Evolutionary conservation across 2,329 filamentous ascomycete genomes (phyloP).

Genomic region (Karstenula rhodostoma): DNA sequence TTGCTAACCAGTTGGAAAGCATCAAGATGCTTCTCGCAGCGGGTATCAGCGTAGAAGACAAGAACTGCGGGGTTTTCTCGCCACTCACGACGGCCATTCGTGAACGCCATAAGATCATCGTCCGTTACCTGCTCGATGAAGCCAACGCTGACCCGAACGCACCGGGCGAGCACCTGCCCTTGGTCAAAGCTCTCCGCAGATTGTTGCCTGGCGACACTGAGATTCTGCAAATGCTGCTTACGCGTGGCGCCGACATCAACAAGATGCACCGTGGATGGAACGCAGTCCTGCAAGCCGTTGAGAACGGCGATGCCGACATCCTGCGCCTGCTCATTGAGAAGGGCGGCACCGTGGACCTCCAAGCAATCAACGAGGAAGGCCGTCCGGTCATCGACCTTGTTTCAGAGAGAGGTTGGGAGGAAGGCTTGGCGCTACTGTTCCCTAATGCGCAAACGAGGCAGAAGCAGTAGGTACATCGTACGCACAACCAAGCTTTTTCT

Average conservation of each 20-base stretch:
- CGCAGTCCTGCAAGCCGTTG: constrained; percentile 44
- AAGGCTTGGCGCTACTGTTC: constrained; percentile 44
- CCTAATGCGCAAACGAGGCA: constrained; percentile 23
- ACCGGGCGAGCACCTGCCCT: constrained; percentile 74
- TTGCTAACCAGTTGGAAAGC: constrained; percentile 71
- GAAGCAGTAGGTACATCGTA: constrained; percentile 25
- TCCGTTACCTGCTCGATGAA: constrained; percentile 67
- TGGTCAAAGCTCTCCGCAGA: constrained; percentile 73
- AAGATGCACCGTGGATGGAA: constrained; percentile 54
- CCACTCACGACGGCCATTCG: constrained; percentile 73
- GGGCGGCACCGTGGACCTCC: constrained; percentile 43
- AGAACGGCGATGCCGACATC: constrained; percentile 46
- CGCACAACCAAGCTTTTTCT: not conserved
- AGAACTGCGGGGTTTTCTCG: constrained; percentile 76
- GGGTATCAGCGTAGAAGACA: constrained; percentile 74
- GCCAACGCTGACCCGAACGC: constrained; percentile 71
- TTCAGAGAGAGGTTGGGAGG: constrained; percentile 48
- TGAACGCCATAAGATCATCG: constrained; percentile 68
- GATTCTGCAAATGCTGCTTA: constrained; percentile 69
- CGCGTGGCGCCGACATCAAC: constrained; percentile 72
- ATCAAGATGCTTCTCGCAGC: constrained; percentile 71
- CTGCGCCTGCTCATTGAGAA: constrained; percentile 45
- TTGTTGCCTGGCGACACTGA: constrained; percentile 66
- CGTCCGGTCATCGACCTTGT: constrained; percentile 44
- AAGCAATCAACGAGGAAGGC: constrained; percentile 40